Evolutionary conservation across 768 basidiomycete genomes (phyloP).

Genomic region (Mycena rebaudengoi): DNA sequence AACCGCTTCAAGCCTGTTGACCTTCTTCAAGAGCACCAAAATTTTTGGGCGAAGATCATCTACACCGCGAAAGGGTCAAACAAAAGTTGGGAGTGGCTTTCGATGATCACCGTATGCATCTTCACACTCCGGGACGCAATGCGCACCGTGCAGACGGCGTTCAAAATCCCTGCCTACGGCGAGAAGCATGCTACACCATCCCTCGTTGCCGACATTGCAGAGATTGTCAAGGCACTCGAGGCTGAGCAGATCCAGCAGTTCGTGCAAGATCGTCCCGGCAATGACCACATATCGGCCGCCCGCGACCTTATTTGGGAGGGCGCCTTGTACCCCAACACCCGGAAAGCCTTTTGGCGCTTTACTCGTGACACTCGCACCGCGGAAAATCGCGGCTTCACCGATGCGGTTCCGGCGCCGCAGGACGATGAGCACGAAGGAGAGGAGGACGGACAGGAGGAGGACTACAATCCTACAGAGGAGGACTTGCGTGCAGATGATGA

Average conservation of each 20-base stretch:
- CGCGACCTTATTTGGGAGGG: constrained; percentile 20
- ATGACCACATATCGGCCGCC: not conserved
- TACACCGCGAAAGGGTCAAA: constrained; percentile 12
- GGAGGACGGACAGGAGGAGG: not conserved
- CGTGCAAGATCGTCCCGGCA: not conserved
- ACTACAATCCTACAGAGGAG: not conserved
- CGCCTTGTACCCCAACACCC: constrained; percentile 8
- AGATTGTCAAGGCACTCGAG: not conserved
- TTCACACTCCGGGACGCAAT: constrained; percentile 18
- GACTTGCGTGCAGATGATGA: constrained; percentile 14
- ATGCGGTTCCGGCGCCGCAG: not conserved
- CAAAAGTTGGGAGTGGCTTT: constrained; percentile 23
- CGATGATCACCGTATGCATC: constrained; percentile 25
- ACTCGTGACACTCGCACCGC: constrained; percentile 7
- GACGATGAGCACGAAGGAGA: not conserved
- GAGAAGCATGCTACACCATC: not conserved
- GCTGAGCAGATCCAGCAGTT: constrained; percentile 14
- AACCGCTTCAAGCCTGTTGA: constrained; percentile 22
- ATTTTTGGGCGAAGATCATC: constrained; percentile 23
- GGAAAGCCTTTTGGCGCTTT: constrained; percentile 5
- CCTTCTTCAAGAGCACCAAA: constrained; percentile 5
- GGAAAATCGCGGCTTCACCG: not conserved
- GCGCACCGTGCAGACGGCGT: constrained; percentile 2
- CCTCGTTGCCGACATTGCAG: not conserved
- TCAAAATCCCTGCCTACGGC: constrained; percentile 11